Percentiles rank a stretch among this genome's conserved stretches.
Conservation (phyloP, 768 basidiomycete genomes). For the Kwoniella newhampshirensis region DNA sequence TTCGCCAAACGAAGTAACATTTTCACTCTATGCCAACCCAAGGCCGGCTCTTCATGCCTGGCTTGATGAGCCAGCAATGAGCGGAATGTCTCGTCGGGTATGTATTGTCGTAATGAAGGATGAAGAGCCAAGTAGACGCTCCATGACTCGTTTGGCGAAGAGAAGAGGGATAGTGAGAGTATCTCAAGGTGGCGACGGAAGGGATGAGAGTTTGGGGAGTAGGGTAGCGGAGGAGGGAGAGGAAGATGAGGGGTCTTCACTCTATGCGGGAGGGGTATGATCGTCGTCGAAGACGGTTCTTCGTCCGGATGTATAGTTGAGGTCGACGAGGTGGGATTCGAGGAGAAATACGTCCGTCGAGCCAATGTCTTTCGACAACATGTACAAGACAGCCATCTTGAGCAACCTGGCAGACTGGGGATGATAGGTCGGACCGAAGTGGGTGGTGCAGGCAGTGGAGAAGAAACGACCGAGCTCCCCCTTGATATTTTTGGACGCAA, state of each 20-base stretch:
- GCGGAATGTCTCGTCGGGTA: constrained; percentile 34
- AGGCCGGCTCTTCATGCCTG: not conserved
- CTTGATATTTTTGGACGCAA: too few relatives aligned
- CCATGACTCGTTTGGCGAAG: constrained; percentile 37
- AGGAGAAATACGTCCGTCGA: constrained; percentile 15
- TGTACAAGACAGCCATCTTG: constrained; percentile 9
- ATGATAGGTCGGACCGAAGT: too few relatives aligned
- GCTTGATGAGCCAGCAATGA: constrained; percentile 34
- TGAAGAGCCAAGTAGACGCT: constrained; percentile 31
- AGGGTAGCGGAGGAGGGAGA: constrained; percentile 24
- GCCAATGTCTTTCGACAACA: not conserved
- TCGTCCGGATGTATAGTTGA: not conserved
- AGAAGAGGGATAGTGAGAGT: constrained; percentile 29
- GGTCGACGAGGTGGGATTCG: not conserved
- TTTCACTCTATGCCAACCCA: constrained; percentile 9
- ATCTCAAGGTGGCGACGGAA: constrained; percentile 42
- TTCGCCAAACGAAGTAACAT: constrained; percentile 8
- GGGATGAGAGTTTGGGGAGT: constrained; percentile 28
- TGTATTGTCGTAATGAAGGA: constrained; percentile 27
- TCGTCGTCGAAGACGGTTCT: not conserved
- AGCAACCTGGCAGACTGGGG: constrained; percentile 15
- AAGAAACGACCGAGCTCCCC: too few relatives aligned
- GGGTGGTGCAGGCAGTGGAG: too few relatives aligned
- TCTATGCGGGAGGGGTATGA: not conserved
- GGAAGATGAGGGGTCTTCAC: constrained; percentile 22